phyloP scores from a whole-genome alignment of 1,139 yeast genomes.

The Pichia sp. region DNA sequence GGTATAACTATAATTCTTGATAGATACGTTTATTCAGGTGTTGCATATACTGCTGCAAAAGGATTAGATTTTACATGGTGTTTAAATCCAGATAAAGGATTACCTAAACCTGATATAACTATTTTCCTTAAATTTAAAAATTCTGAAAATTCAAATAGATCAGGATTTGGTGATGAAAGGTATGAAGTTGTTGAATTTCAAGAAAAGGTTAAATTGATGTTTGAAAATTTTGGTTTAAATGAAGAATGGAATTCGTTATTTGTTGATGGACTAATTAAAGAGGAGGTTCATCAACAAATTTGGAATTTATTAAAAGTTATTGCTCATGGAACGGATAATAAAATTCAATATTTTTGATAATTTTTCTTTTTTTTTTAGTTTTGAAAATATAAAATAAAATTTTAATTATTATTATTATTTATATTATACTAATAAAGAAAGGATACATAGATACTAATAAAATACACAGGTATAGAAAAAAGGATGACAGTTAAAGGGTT shows the following conservation, averaged over 20 bases:
- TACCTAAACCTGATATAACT: constrained; percentile 82
- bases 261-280: constrained; percentile 57
- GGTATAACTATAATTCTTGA: constrained; percentile 71
- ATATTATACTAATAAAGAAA: constrained; percentile 4
- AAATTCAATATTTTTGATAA: constrained; percentile 12
- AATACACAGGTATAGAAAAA: constrained; percentile 11
- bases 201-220: constrained; percentile 53
- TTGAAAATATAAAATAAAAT: constrained; percentile 5
- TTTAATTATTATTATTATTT: not conserved
- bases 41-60: constrained; percentile 90
- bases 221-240: constrained; percentile 40
- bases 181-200: constrained; percentile 79
- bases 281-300: constrained; percentile 40
- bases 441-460: constrained; percentile 11
- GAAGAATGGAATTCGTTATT: constrained; percentile 40
- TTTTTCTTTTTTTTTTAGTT: not conserved
- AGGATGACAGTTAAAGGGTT: not conserved
- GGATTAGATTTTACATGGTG: constrained; percentile 72
- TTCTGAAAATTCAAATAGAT: constrained; percentile 41
- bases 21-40: constrained; percentile 87
- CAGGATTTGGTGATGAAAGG: constrained; percentile 88
- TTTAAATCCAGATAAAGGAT: constrained; percentile 69
- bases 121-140: constrained; percentile 60
- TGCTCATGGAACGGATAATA: constrained; percentile 12
- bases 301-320: constrained; percentile 23